A percentile compares a stretch with the other conserved stretches of the same genome.
Evolutionary conservation across 2,329 filamentous ascomycete species (phyloP).

Genomic region (Epichloe glyceriae): DNA sequence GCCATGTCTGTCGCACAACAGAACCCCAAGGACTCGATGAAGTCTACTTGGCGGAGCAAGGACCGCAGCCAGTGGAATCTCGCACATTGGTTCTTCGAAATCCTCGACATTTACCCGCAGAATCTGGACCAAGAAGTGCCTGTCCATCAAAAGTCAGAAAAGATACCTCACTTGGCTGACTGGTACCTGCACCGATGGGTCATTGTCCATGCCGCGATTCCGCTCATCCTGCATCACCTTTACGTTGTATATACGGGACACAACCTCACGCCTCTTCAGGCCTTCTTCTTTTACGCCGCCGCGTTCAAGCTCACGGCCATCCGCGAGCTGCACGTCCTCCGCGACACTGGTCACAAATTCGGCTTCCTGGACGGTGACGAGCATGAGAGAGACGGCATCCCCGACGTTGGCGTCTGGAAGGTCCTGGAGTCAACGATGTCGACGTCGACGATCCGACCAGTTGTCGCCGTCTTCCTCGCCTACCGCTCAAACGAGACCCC

Average conservation of each 20-base stretch:
- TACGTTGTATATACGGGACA: slow-evolving; percentile 4
- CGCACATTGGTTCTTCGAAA: slow-evolving; percentile 5
- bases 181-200: slow-evolving; percentile 5
- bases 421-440: background rate
- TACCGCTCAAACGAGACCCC: slow-evolving; percentile 1
- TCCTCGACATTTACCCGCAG: slow-evolving; percentile 1
- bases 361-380: slow-evolving; percentile 7
- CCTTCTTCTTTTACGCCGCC: slow-evolving; percentile 2
- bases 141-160: slow-evolving; percentile 4
- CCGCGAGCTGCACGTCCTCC: slow-evolving; percentile 2
- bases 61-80: slow-evolving; percentile 4
- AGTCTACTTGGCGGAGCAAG: slow-evolving; percentile 5
- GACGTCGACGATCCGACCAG: slow-evolving; percentile 3
- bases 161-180: slow-evolving; percentile 1
- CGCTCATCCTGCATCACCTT: slow-evolving; percentile 4
- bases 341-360: background rate
- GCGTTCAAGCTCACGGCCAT: slow-evolving; percentile 4
- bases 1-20: no score
- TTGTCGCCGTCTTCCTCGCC: slow-evolving; percentile 2
- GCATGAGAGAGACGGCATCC: slow-evolving; percentile 5
- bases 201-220: slow-evolving; percentile 3
- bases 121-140: slow-evolving; percentile 3
- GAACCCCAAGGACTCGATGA: slow-evolving; percentile 5
- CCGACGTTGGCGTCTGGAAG: slow-evolving; percentile 2
- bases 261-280: slow-evolving; percentile 4